Evolutionary conservation across 208 protist species (phyloP).

Genomic region (Leishmania mexicana): DNA sequence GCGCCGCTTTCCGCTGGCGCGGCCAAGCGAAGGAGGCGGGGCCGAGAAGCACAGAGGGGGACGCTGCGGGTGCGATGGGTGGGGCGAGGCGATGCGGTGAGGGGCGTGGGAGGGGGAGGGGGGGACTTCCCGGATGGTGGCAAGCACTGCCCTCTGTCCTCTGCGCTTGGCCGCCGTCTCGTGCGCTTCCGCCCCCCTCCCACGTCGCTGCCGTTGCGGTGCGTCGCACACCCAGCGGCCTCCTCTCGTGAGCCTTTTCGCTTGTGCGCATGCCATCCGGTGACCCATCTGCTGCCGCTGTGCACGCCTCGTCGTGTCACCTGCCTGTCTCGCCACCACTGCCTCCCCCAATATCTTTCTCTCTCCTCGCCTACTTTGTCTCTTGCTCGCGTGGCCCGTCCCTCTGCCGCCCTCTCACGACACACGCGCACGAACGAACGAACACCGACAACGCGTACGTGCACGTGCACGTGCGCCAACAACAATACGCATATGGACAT

Average conservation of each 20-base stretch:
- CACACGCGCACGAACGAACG: neutral
- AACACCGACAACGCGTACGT: conserved; percentile 15
- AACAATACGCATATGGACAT: too few species aligned
- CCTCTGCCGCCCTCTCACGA: neutral
- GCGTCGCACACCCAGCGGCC: neutral
- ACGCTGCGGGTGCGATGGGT: neutral
- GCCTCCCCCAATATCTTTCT: neutral
- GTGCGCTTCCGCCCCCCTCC: neutral
- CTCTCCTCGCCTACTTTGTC: neutral
- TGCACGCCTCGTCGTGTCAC: neutral
- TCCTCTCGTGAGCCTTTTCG: neutral
- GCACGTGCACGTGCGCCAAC: neutral
- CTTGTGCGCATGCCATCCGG: neutral
- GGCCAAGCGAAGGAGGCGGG: neutral
- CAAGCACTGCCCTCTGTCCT: neutral
- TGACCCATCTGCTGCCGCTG: neutral
- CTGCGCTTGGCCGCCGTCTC: neutral
- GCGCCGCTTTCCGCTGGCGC: neutral
- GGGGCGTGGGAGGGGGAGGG: too few species aligned
- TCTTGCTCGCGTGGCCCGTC: neutral
- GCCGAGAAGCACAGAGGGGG: too few species aligned
- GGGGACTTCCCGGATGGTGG: too few species aligned
- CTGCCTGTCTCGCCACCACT: neutral
- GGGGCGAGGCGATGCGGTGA: neutral
- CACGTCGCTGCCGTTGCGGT: neutral